phyloP scores from a whole-genome alignment of 768 basidiomycete genomes.

The Naganishia randhawae region DNA sequence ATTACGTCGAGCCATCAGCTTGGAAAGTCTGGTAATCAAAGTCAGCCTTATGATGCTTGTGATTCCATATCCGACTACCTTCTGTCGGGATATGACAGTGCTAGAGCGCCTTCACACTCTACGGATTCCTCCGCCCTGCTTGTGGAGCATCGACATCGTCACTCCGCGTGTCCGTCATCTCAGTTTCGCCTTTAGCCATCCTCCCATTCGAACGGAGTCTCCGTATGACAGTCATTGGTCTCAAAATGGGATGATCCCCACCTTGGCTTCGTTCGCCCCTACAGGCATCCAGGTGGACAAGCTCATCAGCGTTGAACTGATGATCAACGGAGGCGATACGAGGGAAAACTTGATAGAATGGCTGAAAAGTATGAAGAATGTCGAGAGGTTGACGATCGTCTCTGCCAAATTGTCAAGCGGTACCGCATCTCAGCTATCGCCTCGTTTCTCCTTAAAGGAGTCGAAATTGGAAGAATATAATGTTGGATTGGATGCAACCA shows the following conservation, averaged over 20 bases:
- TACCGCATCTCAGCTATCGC: not conserved
- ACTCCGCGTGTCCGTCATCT: not conserved
- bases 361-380: not conserved
- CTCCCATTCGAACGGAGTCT: not conserved
- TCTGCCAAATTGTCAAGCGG: not conserved
- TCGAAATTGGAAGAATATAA: not conserved
- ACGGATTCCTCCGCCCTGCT: not conserved
- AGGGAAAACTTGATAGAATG: not conserved
- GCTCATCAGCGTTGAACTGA: not conserved
- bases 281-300: not conserved
- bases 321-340: conserved; percentile 1
- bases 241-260: not conserved
- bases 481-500: not conserved
- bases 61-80: not conserved
- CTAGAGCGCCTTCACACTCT: not conserved
- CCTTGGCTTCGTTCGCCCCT: not conserved
- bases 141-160: not conserved
- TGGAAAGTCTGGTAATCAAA: not conserved
- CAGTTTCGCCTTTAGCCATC: not conserved
- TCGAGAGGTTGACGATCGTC: not conserved
- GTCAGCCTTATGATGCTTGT: not conserved
- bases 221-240: not conserved
- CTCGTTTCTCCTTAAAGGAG: not conserved
- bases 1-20: not conserved
- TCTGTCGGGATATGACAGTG: not conserved